A percentile compares a stretch with the other conserved stretches of the same genome.
phyloP scores from a whole-genome alignment of 2,329 filamentous ascomycete genomes.

The Colletotrichum higginsianum region DNA sequence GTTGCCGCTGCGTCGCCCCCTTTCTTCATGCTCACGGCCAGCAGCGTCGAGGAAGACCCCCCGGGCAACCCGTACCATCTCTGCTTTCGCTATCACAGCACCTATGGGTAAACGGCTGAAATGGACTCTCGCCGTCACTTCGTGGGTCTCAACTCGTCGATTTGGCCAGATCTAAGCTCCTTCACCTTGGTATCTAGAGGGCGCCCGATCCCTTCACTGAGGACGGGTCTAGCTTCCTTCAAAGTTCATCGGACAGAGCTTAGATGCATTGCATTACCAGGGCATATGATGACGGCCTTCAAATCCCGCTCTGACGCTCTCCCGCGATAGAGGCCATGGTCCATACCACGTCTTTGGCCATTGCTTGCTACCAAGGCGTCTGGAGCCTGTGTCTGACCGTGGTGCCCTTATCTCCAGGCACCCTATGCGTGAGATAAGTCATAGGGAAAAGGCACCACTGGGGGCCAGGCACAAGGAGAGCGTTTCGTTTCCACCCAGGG shows the following conservation, averaged over 20 bases:
- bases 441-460: not conserved
- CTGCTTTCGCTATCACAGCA: not conserved
- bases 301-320: constrained; percentile 1
- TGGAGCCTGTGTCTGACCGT: not conserved
- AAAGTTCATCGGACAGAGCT: constrained; percentile 31
- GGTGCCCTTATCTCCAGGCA: not conserved
- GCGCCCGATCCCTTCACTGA: constrained; percentile 19
- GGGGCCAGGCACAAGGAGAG: not conserved
- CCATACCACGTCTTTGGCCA: not conserved
- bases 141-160: not conserved
- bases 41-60: not conserved
- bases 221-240: constrained; percentile 20
- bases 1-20: not conserved
- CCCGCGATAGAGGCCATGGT: not conserved
- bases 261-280: not conserved
- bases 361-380: not conserved
- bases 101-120: constrained; percentile 1
- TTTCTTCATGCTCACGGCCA: not conserved
- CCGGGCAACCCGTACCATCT: not conserved
- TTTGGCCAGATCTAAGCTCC: constrained; percentile 3
- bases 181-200: constrained; percentile 10
- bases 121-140: not conserved
- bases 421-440: not conserved
- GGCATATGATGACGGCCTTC: not conserved
- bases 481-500: not conserved